phyloP scores from a whole-genome alignment of 1,139 yeast species.

The Saccharomyces hybrid region DNA sequence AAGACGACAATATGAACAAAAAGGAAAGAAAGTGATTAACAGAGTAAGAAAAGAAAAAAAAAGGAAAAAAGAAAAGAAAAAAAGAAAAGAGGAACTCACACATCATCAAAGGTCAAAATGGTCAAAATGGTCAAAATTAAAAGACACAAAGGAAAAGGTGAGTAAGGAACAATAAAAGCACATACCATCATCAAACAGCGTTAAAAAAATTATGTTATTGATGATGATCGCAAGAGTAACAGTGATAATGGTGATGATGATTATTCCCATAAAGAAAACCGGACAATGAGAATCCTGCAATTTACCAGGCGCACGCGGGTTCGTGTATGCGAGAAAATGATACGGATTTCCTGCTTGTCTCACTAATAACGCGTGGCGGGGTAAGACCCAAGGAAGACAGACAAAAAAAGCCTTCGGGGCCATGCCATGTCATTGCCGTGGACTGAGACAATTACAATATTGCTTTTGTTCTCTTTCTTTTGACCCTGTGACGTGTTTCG shows the following conservation, averaged over 20 bases:
- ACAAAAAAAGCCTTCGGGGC: not conserved
- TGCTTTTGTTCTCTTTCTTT: not conserved
- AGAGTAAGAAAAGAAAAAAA: not conserved
- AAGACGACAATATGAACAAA: not conserved
- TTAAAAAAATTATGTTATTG: not conserved
- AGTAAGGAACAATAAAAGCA: not conserved
- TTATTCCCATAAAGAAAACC: not conserved
- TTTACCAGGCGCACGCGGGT: constrained; percentile 1
- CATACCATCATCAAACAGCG: not conserved
- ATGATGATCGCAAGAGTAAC: not conserved
- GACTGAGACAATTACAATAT: not conserved
- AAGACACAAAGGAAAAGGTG: not conserved
- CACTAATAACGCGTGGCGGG: not conserved
- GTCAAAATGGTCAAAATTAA: not conserved
- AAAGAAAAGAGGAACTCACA: constrained; percentile 1
- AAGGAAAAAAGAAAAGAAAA: not conserved
- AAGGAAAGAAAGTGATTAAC: constrained; percentile 1
- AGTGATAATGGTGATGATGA: not conserved
- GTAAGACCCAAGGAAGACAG: not conserved
- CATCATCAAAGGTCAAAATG: not conserved
- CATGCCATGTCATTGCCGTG: not conserved
- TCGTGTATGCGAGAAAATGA: not conserved
- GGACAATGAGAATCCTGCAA: not conserved
- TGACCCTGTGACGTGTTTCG: constrained; percentile 1
- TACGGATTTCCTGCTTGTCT: not conserved